Conservation (phyloP, 306 rosid species). For the Trichosanthes truncata region DNA sequence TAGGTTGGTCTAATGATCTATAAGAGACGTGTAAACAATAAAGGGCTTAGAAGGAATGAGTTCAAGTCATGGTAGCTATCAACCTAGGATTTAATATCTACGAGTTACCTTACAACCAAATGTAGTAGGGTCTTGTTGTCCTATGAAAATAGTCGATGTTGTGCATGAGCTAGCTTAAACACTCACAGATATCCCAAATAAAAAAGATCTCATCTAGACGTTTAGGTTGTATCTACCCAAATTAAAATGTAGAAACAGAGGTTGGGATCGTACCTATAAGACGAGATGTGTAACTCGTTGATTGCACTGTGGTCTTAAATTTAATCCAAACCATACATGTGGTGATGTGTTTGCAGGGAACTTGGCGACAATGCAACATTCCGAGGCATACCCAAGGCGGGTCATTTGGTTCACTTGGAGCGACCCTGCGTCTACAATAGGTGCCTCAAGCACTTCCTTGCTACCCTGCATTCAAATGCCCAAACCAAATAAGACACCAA, state of each 20-base stretch:
- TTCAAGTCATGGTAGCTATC: too few species aligned
- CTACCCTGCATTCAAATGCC: slow-evolving; percentile 19
- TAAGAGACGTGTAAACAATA: too few species aligned
- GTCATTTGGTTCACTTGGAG: slow-evolving; percentile 68
- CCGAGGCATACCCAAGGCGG: slow-evolving; percentile 35
- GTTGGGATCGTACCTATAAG: background rate
- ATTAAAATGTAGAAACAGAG: background rate
- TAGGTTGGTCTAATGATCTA: too few species aligned
- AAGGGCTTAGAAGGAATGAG: too few species aligned
- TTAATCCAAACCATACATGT: too few species aligned
- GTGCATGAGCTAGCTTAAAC: background rate
- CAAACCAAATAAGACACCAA: background rate
- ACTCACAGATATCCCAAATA: too few species aligned
- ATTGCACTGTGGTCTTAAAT: background rate
- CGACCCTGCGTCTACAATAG: slow-evolving; percentile 50
- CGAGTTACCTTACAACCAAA: background rate
- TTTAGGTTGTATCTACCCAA: too few species aligned
- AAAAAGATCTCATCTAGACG: too few species aligned
- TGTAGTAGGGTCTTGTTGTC: too few species aligned
- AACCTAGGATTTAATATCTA: too few species aligned
- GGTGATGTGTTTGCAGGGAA: slow-evolving; percentile 24
- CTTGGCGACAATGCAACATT: slow-evolving; percentile 39
- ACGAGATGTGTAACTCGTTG: too few species aligned
- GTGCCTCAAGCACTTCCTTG: slow-evolving; percentile 29
- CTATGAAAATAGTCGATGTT: too few species aligned